These are phyloP conservation scores for Porcisia hertigi DNA, from an alignment of 208 protist species.

Conservation along the genomic window DNA sequence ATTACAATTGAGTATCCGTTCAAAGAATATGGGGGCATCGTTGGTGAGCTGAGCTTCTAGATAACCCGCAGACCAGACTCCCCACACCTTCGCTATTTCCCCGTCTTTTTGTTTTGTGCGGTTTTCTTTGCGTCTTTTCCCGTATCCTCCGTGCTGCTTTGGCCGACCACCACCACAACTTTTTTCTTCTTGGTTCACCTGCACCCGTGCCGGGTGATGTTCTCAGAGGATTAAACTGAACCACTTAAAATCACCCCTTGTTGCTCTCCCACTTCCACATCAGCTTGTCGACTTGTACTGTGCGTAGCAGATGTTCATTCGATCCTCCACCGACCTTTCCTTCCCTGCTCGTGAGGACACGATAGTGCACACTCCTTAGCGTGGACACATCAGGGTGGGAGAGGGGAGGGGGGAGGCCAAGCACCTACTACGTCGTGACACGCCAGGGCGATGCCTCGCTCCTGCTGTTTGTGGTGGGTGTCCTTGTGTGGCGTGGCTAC, in stretches of 20 bases:
- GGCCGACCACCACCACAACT: not conserved
- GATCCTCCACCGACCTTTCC: not conserved
- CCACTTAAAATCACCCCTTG: not conserved
- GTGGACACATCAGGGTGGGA: not conserved
- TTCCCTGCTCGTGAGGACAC: not conserved
- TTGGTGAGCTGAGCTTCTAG: slow-evolving; percentile 18
- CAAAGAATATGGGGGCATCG: slow-evolving; percentile 29
- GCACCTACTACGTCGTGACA: not conserved
- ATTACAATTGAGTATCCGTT: slow-evolving; percentile 58
- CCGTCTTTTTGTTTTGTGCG: not conserved
- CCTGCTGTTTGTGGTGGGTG: not conserved
- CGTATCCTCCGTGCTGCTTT: not conserved
- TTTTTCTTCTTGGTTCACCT: not conserved
- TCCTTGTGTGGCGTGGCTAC: not conserved
- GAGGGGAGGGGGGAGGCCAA: not conserved
- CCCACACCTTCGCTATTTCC: not conserved
- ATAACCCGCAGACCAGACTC: not conserved
- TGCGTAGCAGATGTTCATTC: not conserved
- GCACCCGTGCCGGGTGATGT: not conserved
- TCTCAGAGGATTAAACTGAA: not conserved
- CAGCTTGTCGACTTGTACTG: not conserved
- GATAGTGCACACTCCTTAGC: not conserved
- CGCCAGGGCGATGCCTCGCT: not conserved
- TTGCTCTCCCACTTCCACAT: not conserved
- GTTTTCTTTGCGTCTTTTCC: not conserved